Evolutionary conservation across 345 rosid genomes (phyloP).

Genomic region (Mercurialis annua): DNA sequence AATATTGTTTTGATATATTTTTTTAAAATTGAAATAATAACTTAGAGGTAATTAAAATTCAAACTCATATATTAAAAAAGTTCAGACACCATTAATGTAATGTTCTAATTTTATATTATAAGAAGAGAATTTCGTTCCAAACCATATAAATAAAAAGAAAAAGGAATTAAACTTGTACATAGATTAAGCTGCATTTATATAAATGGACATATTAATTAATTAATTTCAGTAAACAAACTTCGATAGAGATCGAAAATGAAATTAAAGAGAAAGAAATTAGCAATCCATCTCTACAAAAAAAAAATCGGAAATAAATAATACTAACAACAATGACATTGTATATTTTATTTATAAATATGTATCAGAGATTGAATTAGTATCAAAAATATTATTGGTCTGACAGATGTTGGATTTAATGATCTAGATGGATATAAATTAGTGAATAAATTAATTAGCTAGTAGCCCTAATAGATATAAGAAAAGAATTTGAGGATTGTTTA

Average conservation of each 20-base stretch:
- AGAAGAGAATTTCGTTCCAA: no score
- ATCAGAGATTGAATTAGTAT: not conserved
- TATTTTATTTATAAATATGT: not conserved
- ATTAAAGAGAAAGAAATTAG: not conserved
- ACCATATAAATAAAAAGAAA: no score
- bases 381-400: not conserved
- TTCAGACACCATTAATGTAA: no score
- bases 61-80: no score
- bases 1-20: no score
- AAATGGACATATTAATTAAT: not conserved
- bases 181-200: not conserved
- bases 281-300: not conserved
- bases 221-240: not conserved
- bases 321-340: not conserved
- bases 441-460: slow-evolving; percentile 11
- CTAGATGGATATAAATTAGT: no score
- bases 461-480: slow-evolving; percentile 39
- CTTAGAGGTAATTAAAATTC: no score
- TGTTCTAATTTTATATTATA: no score
- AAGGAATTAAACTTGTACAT: not conserved
- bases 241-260: no score
- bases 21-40: no score
- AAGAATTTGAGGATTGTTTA: slow-evolving; percentile 27
- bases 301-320: not conserved
- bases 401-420: no score